phyloP scores from a whole-genome alignment of 345 rosid genomes.

The sweet orange (Citrus sinensis) region DNA sequence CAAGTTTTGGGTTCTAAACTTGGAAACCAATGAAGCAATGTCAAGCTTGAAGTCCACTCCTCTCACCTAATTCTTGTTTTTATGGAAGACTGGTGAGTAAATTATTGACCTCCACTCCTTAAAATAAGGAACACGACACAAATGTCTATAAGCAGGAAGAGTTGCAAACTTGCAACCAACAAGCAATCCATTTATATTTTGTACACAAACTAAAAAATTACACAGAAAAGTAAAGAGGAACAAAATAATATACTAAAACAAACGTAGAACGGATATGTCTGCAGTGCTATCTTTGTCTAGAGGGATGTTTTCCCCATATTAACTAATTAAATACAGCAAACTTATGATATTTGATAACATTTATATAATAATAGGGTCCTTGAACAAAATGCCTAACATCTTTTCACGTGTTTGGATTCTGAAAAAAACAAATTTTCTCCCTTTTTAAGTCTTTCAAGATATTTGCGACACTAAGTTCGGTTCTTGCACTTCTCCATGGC shows the following conservation, averaged over 20 bases:
- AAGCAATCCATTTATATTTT: conserved; percentile 41
- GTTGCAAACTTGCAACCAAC: conserved; percentile 13
- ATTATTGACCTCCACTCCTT: neutral
- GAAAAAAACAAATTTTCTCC: neutral
- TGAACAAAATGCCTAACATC: conserved; percentile 20
- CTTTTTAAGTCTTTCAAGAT: conserved; percentile 9
- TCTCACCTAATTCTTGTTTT: no score
- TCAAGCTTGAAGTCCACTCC: no score
- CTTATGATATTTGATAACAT: conserved; percentile 18
- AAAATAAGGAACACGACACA: neutral
- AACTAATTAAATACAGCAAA: conserved; percentile 27
- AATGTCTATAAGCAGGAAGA: neutral
- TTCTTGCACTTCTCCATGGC: conserved; percentile 49
- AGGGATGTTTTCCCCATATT: neutral
- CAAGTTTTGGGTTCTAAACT: no score
- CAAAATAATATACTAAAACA: conserved; percentile 14
- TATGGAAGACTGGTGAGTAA: no score
- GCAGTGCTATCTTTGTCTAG: conserved; percentile 13
- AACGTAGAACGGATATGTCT: conserved; percentile 17
- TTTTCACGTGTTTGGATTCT: conserved; percentile 1
- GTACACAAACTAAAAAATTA: conserved; percentile 7
- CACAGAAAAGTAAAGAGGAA: neutral
- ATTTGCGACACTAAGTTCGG: conserved; percentile 14
- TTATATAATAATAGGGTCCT: conserved; percentile 6
- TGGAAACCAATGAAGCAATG: no score